Conservation (phyloP, 2,329 filamentous ascomycete species). For the Triangularia verruculosa region DNA sequence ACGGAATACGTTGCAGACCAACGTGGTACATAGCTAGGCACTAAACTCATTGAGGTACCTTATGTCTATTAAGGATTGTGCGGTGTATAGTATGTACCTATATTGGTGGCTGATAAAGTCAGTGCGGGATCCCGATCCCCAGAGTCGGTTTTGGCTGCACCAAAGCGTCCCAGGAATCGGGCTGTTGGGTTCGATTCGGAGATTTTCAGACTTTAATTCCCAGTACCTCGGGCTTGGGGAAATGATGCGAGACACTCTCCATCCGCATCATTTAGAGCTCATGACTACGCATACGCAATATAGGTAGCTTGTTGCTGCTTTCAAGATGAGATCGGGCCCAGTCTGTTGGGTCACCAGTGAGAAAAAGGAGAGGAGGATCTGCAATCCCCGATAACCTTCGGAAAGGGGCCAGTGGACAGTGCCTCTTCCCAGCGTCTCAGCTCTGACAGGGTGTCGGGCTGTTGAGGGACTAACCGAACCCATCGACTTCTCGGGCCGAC, state of each 20-base stretch:
- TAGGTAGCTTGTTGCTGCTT: no score
- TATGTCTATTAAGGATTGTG: no score
- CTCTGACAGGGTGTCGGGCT: background rate
- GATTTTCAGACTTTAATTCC: background rate
- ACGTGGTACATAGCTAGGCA: no score
- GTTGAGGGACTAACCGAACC: background rate
- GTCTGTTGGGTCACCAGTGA: background rate
- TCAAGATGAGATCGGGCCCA: background rate
- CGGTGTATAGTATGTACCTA: no score
- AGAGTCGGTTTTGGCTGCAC: constrained; percentile 27
- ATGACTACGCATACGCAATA: no score
- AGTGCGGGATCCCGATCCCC: background rate
- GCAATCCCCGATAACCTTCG: background rate
- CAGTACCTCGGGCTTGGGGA: background rate
- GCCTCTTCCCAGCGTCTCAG: background rate
- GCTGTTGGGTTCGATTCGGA: background rate
- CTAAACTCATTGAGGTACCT: no score
- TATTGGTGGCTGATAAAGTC: no score
- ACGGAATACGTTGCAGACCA: no score
- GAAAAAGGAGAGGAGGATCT: background rate
- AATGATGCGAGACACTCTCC: background rate
- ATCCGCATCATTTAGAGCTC: background rate
- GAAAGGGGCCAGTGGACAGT: background rate
- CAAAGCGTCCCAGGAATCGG: constrained; percentile 28
- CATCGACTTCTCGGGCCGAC: background rate